Base-by-base conservation (phyloP, 768 basidiomycete species). In the Lactarius hatsudake region DNA sequence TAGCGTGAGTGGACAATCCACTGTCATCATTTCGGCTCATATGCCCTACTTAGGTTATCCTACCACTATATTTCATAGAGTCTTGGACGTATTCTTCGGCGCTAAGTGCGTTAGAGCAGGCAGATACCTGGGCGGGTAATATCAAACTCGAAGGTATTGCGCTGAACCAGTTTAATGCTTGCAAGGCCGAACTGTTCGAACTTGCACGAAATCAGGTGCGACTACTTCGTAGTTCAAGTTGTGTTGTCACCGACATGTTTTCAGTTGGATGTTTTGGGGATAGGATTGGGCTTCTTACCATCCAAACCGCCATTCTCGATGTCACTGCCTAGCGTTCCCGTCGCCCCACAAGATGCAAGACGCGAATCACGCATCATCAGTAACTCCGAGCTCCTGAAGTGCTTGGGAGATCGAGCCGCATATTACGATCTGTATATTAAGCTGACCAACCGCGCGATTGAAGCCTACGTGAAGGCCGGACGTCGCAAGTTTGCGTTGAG, bases 61-160 rank as follows among this genome's bases (percentile, higher is more conserved):
- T 91, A 28, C 83, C 90, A 0, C 78, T 80, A 20, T 85, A 88
- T 73, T 97, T 96, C 74, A 81, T 97, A 40, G 93, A 97, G 74
- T 89, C 92, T 0, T 99, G 97, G 97, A 89, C 85, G 40, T 98
- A 94, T 77, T 93, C 91, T 20, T 93, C 95, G 0, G 88, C 93
- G 23, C 80, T 96, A 54, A 93, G 89, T 69, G 87, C 90, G 54
- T 86, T 94, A 32, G 88, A 93, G 15, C 87, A 88, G 71, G 92
- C 89, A 72, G 89, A 92, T 69, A 76, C 77, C 2, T 95, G 94
- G 92, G 82, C 83, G 13, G 75, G 78, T n/a, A 70, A 76, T 1
- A 77, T 80, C 66, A 78, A 81, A 28, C 74, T 87, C 56, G 83
- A 88, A 59, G 79, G 82, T 2, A 64, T 79, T 2, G 74, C 80